These are phyloP conservation scores for Pseudocercospora pini-densiflorae DNA, from an alignment of 2,329 filamentous ascomycete species.

Conservation along the genomic window DNA sequence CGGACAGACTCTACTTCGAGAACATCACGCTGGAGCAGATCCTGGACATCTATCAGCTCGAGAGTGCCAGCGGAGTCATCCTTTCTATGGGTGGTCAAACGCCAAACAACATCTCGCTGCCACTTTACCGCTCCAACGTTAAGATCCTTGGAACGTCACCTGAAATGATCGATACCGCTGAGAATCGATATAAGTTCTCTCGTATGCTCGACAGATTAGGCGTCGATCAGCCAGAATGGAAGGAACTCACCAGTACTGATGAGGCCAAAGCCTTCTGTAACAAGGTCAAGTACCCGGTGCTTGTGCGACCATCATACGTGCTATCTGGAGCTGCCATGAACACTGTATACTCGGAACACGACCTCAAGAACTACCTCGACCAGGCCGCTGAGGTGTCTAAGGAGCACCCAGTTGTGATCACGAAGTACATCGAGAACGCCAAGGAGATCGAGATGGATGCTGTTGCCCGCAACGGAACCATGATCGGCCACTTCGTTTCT, in stretches of 20 bases:
- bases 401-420: constrained; percentile 97
- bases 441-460: constrained; percentile 99
- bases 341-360: constrained; percentile 95
- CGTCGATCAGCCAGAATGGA: constrained; percentile 97
- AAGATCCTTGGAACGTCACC: constrained; percentile 94
- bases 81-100: constrained; percentile 98
- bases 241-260: constrained; percentile 92
- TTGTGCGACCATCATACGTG: constrained; percentile 95
- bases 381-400: constrained; percentile 93
- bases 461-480: constrained; percentile 84
- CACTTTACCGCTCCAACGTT: constrained; percentile 84
- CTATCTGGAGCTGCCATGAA: constrained; percentile 99
- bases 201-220: constrained; percentile 94
- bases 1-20: constrained; percentile 94
- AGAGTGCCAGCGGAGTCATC: constrained; percentile 79
- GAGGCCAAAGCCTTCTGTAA: constrained; percentile 88
- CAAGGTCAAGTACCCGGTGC: constrained; percentile 87
- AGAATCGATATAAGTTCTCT: constrained; percentile 98
- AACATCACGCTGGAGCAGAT: constrained; percentile 51
- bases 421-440: constrained; percentile 98
- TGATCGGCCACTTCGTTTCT: constrained; percentile 95
- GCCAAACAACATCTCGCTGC: constrained; percentile 95
- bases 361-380: constrained; percentile 83
- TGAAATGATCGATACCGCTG: constrained; percentile 97
- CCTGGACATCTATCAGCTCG: constrained; percentile 84